phyloP scores from a whole-genome alignment of 2,329 filamentous ascomycete genomes.

The Sclerotiophoma versabilis region DNA sequence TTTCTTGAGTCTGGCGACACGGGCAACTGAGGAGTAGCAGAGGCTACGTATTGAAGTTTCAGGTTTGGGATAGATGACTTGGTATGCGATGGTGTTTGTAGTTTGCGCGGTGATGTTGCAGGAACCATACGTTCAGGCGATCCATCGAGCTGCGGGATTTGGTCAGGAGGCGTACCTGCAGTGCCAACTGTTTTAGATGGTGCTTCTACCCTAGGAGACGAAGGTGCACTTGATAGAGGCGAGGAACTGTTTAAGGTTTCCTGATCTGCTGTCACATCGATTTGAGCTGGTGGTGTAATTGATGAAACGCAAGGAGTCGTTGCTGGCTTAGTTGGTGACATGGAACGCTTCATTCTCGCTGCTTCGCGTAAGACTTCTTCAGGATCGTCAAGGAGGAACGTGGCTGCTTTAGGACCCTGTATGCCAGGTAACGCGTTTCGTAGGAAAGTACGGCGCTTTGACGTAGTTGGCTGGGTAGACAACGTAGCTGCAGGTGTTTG shows the following conservation, averaged over 20 bases:
- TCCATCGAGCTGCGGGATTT: slow-evolving; percentile 17
- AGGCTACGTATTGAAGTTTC: neutral
- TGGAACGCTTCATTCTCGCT: slow-evolving; percentile 15
- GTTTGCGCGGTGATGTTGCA: neutral
- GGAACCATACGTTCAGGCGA: slow-evolving; percentile 3
- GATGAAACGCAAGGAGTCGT: neutral
- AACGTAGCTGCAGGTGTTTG: neutral
- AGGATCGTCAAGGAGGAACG: slow-evolving; percentile 28
- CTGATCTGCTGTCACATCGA: neutral
- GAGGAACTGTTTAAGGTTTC: neutral
- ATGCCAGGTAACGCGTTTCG: slow-evolving; percentile 16
- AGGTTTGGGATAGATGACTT: neutral
- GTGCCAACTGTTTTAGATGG: neutral
- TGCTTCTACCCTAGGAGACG: slow-evolving; percentile 12
- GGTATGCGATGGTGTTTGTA: neutral
- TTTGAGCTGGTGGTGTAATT: neutral
- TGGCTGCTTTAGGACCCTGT: slow-evolving; percentile 29
- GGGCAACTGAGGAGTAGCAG: neutral
- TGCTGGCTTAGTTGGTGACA: slow-evolving; percentile 15
- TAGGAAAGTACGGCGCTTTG: slow-evolving; percentile 8
- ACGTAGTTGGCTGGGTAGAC: neutral
- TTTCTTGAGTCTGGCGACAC: slow-evolving; percentile 16
- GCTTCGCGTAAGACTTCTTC: slow-evolving; percentile 30
- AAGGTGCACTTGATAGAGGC: slow-evolving; percentile 22
- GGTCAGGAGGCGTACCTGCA: neutral